Evolutionary conservation across 2,329 filamentous ascomycete species (phyloP), one percentile per base, ranked within the genome.

Genomic region (Fusarium sublunatum): DNA sequence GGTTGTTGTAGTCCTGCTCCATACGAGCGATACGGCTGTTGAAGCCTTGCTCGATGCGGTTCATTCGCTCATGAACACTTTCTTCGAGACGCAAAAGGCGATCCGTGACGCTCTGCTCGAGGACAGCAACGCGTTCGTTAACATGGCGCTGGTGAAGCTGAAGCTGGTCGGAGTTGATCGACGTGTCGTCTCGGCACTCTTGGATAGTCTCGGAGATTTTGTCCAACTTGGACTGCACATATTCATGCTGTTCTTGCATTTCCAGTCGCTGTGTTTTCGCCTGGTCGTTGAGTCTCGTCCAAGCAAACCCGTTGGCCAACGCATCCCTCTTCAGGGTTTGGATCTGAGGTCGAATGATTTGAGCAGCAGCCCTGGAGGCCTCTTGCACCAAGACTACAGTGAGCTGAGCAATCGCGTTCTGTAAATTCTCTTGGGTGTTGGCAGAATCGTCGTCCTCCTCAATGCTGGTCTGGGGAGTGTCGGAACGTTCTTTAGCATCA

Each of bases 41-140:
- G 31, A 28, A 38, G 2, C 12, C 34, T 7, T 44, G 7, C 25
- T 52, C 40, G 3, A 44, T 9, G 3, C 48, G 48, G 5, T 32
- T 28, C 3, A 52, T 1, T 7, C 25, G 15, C 6, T 44, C 26
- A 8, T 28, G 29, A 6, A 38, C 9, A 7, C 48, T 40, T 25
- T 47, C 28, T 22, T 42, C 43, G 3, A 54, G 15, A 26, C n/a
- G 29, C n/a, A 36, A 24, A 32, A 39, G 12, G 2, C 43, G 36
- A 35, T 47, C 51, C 4, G 43, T 36, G 31, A 42, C 11, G 7
- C 15, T 45, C 38, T 48, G 43, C 29, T 43, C 38, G 7, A 54
- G 11, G 4, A 22, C 38, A 4, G 24, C 25, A 13, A 42, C 35
- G 15, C 44, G 44, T 12, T 45, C 24, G 13, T 41, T 41, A 8